A percentile compares a stretch with the other conserved stretches of the same genome.
phyloP scores from a whole-genome alignment of 2,329 filamentous ascomycete species.

The Cryphonectria naterciae region DNA sequence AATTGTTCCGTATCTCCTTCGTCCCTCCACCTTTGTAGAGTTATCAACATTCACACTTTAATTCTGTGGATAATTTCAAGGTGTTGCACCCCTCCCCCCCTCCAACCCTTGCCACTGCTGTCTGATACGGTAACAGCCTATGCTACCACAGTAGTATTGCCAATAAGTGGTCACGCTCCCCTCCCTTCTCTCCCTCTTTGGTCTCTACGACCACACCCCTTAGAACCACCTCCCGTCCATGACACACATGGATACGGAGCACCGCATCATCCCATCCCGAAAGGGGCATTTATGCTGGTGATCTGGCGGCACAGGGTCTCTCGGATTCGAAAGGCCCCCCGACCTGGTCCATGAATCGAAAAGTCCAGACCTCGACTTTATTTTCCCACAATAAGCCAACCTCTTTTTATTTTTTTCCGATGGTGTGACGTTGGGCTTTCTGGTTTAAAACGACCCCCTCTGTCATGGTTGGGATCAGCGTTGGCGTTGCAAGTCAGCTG shows the following conservation, averaged over 20 bases:
- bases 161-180: constrained; percentile 24
- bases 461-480: neutral
- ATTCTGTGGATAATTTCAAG: neutral
- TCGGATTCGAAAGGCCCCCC: constrained; percentile 12
- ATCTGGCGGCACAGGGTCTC: constrained; percentile 18
- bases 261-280: constrained; percentile 8
- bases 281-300: constrained; percentile 18
- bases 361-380: constrained; percentile 30
- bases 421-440: constrained; percentile 10
- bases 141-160: constrained; percentile 3
- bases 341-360: constrained; percentile 27
- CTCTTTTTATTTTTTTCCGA: constrained; percentile 10
- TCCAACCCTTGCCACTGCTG: neutral
- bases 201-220: constrained; percentile 21
- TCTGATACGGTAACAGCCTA: constrained; percentile 1
- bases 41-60: neutral
- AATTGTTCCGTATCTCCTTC: neutral
- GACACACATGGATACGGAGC: neutral
- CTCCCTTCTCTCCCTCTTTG: neutral
- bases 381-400: neutral
- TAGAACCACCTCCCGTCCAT: constrained; percentile 9
- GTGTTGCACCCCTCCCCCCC: neutral
- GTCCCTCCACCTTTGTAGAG: neutral
- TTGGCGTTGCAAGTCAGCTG: neutral
- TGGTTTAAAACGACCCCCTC: neutral